phyloP scores from a whole-genome alignment of 2,329 filamentous ascomycete species.

The Blumeriella jaapii region DNA sequence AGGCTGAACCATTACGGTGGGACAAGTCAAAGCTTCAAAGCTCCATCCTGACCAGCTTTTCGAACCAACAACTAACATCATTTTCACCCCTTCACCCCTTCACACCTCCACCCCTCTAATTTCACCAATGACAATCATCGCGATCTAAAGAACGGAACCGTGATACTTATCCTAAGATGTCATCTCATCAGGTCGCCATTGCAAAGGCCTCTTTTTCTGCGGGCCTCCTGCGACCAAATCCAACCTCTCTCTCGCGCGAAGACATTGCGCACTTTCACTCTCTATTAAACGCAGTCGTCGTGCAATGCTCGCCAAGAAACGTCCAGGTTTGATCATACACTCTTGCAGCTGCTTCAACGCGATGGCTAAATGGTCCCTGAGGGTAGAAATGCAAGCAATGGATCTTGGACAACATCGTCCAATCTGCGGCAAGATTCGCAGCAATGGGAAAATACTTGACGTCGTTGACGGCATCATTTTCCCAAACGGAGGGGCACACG shows the following conservation, averaged over 20 bases:
- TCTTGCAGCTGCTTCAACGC: conserved; percentile 23
- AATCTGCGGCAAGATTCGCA: conserved; percentile 52
- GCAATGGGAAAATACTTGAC: conserved; percentile 67
- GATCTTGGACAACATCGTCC: conserved; percentile 62
- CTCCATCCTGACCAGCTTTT: no score
- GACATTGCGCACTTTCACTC: conserved; percentile 59
- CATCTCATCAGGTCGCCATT: conserved; percentile 61
- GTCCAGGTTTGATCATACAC: conserved; percentile 63
- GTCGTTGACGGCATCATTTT: conserved; percentile 52
- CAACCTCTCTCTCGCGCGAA: conserved; percentile 54
- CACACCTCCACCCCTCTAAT: no score
- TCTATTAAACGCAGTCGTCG: conserved; percentile 51
- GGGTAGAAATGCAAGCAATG: conserved; percentile 78
- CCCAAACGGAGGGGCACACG: conserved; percentile 21
- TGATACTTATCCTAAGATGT: conserved; percentile 34
- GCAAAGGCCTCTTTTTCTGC: conserved; percentile 70
- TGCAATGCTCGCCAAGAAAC: conserved; percentile 66
- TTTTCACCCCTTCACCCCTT: no score
- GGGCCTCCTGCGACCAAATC: conserved; percentile 62
- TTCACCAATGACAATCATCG: no score
- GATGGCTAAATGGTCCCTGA: conserved; percentile 30
- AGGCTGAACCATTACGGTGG: no score
- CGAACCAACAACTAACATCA: no score
- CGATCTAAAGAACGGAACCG: not conserved
- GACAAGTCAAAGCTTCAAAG: no score